Conservation (phyloP, 495 filamentous ascomycete genomes). For the Jackrogersella multiformis region DNA sequence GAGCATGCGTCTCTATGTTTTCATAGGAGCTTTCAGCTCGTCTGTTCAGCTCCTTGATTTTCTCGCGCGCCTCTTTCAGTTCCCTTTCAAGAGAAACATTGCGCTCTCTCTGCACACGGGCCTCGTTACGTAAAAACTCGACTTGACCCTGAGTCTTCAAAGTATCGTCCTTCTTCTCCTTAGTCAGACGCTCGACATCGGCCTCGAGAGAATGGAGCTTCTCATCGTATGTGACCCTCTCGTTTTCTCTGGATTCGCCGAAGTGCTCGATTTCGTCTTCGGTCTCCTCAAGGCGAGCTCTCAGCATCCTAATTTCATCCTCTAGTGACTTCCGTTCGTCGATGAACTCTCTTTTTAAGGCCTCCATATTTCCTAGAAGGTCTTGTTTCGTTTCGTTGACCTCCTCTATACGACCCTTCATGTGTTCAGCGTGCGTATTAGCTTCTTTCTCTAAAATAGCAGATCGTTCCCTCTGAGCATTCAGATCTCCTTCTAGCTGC, state of each 20-base stretch:
- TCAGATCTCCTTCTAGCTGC: constrained; percentile 83
- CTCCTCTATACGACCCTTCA: constrained; percentile 78
- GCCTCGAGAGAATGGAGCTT: constrained; percentile 72
- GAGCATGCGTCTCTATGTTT: constrained; percentile 60
- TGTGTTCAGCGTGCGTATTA: constrained; percentile 62
- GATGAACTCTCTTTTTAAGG: constrained; percentile 86
- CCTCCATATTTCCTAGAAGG: constrained; percentile 92
- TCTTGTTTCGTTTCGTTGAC: constrained; percentile 92
- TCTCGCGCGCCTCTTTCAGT: constrained; percentile 62
- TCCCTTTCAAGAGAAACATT: constrained; percentile 63
- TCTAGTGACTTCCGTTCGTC: constrained; percentile 84
- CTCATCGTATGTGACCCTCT: constrained; percentile 72
- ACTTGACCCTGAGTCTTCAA: constrained; percentile 65
- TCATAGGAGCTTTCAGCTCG: constrained; percentile 60
- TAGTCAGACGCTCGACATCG: constrained; percentile 71
- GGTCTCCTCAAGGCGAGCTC: constrained; percentile 79
- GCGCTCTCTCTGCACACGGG: constrained; percentile 62
- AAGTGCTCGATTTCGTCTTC: constrained; percentile 90
- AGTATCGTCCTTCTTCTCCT: constrained; percentile 64
- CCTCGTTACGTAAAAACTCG: constrained; percentile 65
- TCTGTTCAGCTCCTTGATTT: constrained; percentile 58
- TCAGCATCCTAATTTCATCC: constrained; percentile 76
- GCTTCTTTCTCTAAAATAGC: constrained; percentile 70
- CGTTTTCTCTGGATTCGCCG: constrained; percentile 82
- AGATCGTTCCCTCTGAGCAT: constrained; percentile 61